Percentiles rank a stretch among this genome's conserved stretches.
Conservation (phyloP, 371 early-diverging fungal genomes). For the Mortierella sp. region DNA sequence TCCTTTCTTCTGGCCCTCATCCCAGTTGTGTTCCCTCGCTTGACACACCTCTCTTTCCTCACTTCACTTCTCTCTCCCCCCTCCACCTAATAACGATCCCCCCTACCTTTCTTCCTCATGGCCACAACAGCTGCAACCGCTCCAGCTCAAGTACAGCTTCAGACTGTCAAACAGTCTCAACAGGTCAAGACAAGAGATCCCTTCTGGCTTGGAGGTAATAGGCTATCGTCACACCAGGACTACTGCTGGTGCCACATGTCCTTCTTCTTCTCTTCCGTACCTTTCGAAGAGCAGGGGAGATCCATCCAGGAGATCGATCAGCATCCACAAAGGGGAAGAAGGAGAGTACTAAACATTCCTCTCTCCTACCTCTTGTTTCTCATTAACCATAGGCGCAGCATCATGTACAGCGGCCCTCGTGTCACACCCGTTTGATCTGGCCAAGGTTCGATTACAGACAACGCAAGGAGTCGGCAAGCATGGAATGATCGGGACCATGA, state of each 20-base stretch:
- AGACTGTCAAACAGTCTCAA: conserved; percentile 15
- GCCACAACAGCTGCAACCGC: no score
- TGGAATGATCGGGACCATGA: conserved; percentile 64
- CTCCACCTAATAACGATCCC: no score
- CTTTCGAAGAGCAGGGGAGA: not conserved
- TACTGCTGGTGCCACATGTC: not conserved
- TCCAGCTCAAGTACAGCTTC: conserved; percentile 19
- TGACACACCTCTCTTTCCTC: no score
- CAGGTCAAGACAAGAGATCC: conserved; percentile 44
- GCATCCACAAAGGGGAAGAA: not conserved
- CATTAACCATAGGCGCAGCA: conserved; percentile 42
- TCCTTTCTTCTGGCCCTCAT: no score
- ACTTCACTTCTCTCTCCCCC: no score
- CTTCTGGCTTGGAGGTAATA: conserved; percentile 54
- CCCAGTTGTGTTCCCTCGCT: no score
- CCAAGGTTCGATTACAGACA: conserved; percentile 90
- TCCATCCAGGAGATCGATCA: not conserved
- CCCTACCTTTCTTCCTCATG: no score
- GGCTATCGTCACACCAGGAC: no score
- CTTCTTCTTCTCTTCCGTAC: not conserved
- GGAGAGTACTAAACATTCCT: not conserved
- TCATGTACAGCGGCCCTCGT: conserved; percentile 51
- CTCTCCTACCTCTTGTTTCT: conserved; percentile 5
- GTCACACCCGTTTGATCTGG: conserved; percentile 86
- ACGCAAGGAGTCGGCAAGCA: conserved; percentile 60